phyloP scores from a whole-genome alignment of 1,139 yeast species.

The Nakaseomyces delphensis region DNA sequence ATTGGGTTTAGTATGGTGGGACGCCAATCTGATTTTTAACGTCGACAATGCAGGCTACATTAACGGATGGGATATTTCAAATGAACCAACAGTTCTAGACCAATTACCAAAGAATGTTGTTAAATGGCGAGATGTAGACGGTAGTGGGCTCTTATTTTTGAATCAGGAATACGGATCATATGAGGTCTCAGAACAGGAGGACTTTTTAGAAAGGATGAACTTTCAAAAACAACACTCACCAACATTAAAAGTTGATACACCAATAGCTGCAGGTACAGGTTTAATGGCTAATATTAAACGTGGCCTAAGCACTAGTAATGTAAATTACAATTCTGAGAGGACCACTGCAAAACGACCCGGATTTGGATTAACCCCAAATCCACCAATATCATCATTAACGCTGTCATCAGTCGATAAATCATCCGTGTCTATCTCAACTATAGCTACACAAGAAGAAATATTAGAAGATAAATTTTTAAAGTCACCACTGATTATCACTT shows the following conservation, averaged over 20 bases:
- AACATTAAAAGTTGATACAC: background rate
- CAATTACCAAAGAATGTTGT: slow-evolving; percentile 25
- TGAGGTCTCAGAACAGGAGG: slow-evolving; percentile 10
- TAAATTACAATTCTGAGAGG: slow-evolving; percentile 6
- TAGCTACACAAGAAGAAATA: slow-evolving; percentile 12
- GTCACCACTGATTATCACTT: slow-evolving; percentile 23
- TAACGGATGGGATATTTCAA: slow-evolving; percentile 29
- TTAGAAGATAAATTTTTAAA: slow-evolving; percentile 8
- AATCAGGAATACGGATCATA: slow-evolving; percentile 26
- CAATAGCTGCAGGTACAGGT: background rate
- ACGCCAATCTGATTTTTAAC: slow-evolving; percentile 25
- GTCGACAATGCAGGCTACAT: slow-evolving; percentile 28
- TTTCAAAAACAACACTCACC: slow-evolving; percentile 4
- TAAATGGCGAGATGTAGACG: slow-evolving; percentile 32
- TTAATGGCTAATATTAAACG: slow-evolving; percentile 7
- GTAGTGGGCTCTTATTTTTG: slow-evolving; percentile 29
- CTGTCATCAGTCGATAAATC: slow-evolving; percentile 8
- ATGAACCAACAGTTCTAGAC: slow-evolving; percentile 28
- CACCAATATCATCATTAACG: slow-evolving; percentile 1
- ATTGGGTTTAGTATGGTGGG: slow-evolving; percentile 32
- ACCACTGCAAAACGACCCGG: background rate
- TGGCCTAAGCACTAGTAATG: slow-evolving; percentile 7
- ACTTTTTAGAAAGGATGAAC: background rate
- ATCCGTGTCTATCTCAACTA: slow-evolving; percentile 10
- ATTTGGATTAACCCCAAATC: background rate